Evolutionary conservation across 2,329 filamentous ascomycete genomes (phyloP).

Genomic region (Penicillium decumbens): DNA sequence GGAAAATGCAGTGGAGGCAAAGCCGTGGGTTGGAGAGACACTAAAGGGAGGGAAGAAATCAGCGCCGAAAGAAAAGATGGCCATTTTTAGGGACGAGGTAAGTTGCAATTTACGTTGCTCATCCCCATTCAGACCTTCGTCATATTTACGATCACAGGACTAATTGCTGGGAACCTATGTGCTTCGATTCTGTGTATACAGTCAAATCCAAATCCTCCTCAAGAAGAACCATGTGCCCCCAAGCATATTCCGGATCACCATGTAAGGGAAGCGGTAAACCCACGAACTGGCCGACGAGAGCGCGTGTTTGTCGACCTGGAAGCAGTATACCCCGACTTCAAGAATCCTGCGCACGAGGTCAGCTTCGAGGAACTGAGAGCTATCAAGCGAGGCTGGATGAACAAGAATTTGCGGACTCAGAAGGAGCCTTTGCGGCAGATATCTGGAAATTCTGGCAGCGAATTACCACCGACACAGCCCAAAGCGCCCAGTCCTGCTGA

Average conservation of each 20-base stretch:
- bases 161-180: conserved; percentile 61
- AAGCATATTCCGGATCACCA: conserved; percentile 65
- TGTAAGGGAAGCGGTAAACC: conserved; percentile 77
- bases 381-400: conserved; percentile 63
- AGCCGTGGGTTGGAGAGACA: conserved; percentile 88
- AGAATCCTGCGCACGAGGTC: conserved; percentile 67
- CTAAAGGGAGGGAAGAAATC: conserved; percentile 82
- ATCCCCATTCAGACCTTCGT: conserved; percentile 45
- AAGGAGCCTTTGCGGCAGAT: conserved; percentile 53
- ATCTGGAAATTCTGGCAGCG: conserved; percentile 38
- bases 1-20: conserved; percentile 81
- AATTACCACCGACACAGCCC: conserved; percentile 13
- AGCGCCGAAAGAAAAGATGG: conserved; percentile 71
- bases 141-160: conserved; percentile 92
- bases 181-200: conserved; percentile 52
- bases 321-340: conserved; percentile 73
- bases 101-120: conserved; percentile 46
- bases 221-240: conserved; percentile 34
- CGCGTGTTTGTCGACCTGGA: conserved; percentile 83
- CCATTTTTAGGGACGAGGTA: conserved; percentile 95
- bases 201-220: conserved; percentile 41
- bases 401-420: conserved; percentile 49
- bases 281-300: conserved; percentile 76
- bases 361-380: conserved; percentile 93
- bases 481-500: conserved; percentile 21